phyloP scores from a whole-genome alignment of 2,329 filamentous ascomycete species.

The Tympanopsis confertula region DNA sequence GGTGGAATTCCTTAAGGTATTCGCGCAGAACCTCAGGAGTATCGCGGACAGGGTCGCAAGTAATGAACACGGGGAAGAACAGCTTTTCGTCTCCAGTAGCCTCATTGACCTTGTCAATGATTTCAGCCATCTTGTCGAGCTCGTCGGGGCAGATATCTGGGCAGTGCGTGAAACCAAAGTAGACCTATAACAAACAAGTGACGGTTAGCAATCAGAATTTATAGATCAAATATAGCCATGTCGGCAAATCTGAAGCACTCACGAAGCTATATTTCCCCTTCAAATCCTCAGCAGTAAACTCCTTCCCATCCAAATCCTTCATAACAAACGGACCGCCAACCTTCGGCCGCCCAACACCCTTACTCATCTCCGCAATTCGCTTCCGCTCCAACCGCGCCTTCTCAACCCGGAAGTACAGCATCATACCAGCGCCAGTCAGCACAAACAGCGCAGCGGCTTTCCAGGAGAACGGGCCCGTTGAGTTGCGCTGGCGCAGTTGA shows the following conservation, averaged over 20 bases:
- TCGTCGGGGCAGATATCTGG: constrained; percentile 98
- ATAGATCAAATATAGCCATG: not conserved
- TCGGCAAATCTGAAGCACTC: constrained; percentile 4
- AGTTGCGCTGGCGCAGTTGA: not conserved
- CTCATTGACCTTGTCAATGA: constrained; percentile 64
- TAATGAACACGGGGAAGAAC: constrained; percentile 78
- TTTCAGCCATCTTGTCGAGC: constrained; percentile 96
- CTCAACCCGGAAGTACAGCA: constrained; percentile 86
- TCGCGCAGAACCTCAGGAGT: constrained; percentile 71
- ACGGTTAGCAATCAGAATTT: not conserved
- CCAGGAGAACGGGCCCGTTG: constrained; percentile 66
- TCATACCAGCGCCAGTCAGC: constrained; percentile 61
- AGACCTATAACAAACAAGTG: too few relatives aligned
- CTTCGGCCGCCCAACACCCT: constrained; percentile 84
- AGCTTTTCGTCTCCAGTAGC: constrained; percentile 26
- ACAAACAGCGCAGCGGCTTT: constrained; percentile 82
- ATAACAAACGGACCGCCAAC: constrained; percentile 81
- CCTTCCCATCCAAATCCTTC: constrained; percentile 68
- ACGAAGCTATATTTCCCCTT: constrained; percentile 77
- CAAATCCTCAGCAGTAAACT: constrained; percentile 69
- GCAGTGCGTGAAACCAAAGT: constrained; percentile 97
- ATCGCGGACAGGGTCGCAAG: constrained; percentile 87
- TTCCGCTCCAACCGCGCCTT: constrained; percentile 84
- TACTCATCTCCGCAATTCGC: constrained; percentile 79
- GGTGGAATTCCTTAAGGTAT: constrained; percentile 87